Evolutionary conservation across 805 yeast genomes (phyloP).

Genomic region (Wickerhamiella hasegawae): DNA sequence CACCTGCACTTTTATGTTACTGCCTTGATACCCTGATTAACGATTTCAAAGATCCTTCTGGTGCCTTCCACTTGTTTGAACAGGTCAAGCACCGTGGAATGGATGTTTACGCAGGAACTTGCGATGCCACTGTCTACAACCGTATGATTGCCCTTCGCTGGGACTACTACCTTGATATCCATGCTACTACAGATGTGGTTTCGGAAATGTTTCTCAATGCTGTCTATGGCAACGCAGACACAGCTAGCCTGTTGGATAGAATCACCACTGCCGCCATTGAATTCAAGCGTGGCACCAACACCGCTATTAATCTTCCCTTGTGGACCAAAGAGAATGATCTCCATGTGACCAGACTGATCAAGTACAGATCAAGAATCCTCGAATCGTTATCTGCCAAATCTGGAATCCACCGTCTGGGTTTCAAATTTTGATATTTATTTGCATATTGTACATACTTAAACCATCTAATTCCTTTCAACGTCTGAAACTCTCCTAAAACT

Average conservation of each 20-base stretch:
- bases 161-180: slow-evolving; percentile 25
- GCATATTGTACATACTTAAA: too few relatives aligned
- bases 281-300: slow-evolving; percentile 13
- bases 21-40: slow-evolving; percentile 10
- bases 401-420: too few relatives aligned
- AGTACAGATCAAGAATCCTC: slow-evolving; percentile 10
- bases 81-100: slow-evolving; percentile 20
- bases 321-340: slow-evolving; percentile 19
- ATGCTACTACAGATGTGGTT: slow-evolving; percentile 21
- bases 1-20: neutral
- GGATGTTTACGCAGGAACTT: slow-evolving; percentile 24
- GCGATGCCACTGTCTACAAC: slow-evolving; percentile 27
- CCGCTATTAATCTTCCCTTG: slow-evolving; percentile 13
- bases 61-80: slow-evolving; percentile 25
- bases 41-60: slow-evolving; percentile 18
- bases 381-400: slow-evolving; percentile 1
- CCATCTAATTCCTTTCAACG: too few relatives aligned
- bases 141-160: slow-evolving; percentile 24
- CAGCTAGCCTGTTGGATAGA: slow-evolving; percentile 18
- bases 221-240: slow-evolving; percentile 23
- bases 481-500: too few relatives aligned
- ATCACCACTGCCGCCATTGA: slow-evolving; percentile 17
- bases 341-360: slow-evolving; percentile 14
- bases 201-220: slow-evolving; percentile 29
- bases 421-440: too few relatives aligned